Evolutionary conservation across 371 early-diverging fungal species (phyloP), one percentile per base, ranked within the genome.

Genomic region (Umbelopsis sp.): DNA sequence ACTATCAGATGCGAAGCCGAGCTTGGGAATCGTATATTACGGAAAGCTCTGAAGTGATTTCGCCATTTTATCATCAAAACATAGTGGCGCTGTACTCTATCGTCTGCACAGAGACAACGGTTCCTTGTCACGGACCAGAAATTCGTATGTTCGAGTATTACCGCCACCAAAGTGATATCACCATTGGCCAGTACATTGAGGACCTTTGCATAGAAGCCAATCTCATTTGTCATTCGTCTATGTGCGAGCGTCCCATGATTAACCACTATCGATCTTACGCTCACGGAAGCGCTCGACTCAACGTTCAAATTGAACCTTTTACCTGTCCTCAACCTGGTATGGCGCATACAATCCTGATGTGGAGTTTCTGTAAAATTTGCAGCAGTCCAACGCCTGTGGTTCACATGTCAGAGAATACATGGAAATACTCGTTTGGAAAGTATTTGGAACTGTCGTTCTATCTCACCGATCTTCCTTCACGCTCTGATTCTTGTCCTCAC

Each of bases 371-470:
- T 76, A 83, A 82, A 44, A 67, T 84, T 2, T 97, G 97, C 74
- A 66, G 76, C 1, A 76, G 76, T 22, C 70, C 72, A n/a, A 92
- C 94, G 0, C 89, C 89, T 0, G 78, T 83, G 3, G 81, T 86
- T 3, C 88, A 86, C 5, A 91, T 98, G 88, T 90, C 96, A 0
- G 92, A 92, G 20, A 89, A 94, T 25, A 84, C 94, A n/a, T 94
- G 93, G 88, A 88, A 92, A 63, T 94, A 91, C 69, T 97, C 97
- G 11, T 96, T 97, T 83, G 99, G 97, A 25, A 97, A 97, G 78
- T 97, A 93, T 68, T 74, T 98, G 50, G 99, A 98, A 74, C 80
- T 95, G 6, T 79, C 90, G 5, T 94, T 95, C 65, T 96, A 97
- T 78, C 89, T 89, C 66, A 80, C 83, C 1, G 78, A 78, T 50